Evolutionary conservation across 1,139 yeast species (phyloP).

Genomic region (Suhomyces ambrosiae): DNA sequence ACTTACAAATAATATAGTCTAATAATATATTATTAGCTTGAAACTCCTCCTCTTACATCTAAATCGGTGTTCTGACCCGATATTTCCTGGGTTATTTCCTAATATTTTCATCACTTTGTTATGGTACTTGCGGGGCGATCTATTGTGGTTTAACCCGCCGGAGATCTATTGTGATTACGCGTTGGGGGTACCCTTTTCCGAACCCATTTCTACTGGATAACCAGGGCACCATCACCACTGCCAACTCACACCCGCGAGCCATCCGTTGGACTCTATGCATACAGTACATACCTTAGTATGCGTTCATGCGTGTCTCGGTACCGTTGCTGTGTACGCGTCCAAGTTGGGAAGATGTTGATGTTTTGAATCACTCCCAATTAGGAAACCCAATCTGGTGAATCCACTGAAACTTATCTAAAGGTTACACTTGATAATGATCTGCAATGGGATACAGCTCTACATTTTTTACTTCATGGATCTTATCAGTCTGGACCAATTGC

Average conservation of each 20-base stretch:
- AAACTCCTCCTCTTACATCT: too few species aligned
- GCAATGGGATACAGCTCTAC: too few species aligned
- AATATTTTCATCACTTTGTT: background rate
- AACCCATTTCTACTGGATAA: too few species aligned
- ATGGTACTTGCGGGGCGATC: background rate
- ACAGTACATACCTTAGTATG: too few species aligned
- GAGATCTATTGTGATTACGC: background rate
- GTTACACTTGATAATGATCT: too few species aligned
- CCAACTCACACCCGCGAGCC: too few species aligned
- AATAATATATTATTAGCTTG: too few species aligned
- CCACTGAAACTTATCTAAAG: background rate
- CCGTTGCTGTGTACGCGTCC: constrained; percentile 8
- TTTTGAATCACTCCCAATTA: constrained; percentile 1
- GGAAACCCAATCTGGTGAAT: background rate
- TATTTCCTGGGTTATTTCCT: background rate
- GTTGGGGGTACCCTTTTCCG: too few species aligned
- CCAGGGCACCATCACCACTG: too few species aligned
- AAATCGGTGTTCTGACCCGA: background rate
- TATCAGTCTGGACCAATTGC: too few species aligned
- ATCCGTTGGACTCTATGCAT: too few species aligned
- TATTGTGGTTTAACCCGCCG: background rate
- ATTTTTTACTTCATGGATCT: too few species aligned
- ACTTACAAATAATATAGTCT: background rate
- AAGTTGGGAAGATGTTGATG: constrained; percentile 5
- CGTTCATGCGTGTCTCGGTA: background rate